phyloP scores from a whole-genome alignment of 2,329 filamentous ascomycete species.

The Fusarium avenaceum region DNA sequence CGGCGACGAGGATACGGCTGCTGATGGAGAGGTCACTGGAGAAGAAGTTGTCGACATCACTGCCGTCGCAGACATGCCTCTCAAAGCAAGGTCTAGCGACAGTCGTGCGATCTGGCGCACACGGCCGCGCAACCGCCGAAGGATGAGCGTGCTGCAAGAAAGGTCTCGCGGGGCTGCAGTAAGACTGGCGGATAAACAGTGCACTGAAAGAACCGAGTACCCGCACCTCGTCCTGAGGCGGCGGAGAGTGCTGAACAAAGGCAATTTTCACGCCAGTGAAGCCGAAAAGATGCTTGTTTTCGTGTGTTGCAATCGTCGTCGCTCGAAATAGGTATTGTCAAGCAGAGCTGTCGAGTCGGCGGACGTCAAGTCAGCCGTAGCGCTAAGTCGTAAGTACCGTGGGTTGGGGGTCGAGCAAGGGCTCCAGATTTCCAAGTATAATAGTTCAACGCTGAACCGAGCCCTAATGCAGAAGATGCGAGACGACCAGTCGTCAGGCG shows the following conservation, averaged over 20 bases:
- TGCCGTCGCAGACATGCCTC: constrained; percentile 59
- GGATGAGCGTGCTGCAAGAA: constrained; percentile 35
- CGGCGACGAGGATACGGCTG: constrained; percentile 59
- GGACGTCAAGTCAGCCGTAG: constrained; percentile 48
- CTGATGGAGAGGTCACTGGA: constrained; percentile 66
- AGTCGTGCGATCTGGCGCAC: constrained; percentile 51
- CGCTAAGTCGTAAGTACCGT: constrained; percentile 40
- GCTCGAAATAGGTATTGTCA: constrained; percentile 26
- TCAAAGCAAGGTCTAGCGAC: constrained; percentile 43
- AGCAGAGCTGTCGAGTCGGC: constrained; percentile 37
- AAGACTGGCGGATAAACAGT: constrained; percentile 37
- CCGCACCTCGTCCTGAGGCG: constrained; percentile 30
- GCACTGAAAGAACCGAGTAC: constrained; percentile 23
- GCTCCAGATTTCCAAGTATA: constrained; percentile 44
- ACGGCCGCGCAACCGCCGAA: constrained; percentile 49
- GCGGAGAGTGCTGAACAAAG: constrained; percentile 12
- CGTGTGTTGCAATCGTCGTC: constrained; percentile 29
- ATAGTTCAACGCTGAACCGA: constrained; percentile 44
- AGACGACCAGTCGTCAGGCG: constrained; percentile 52
- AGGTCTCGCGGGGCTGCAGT: constrained; percentile 41
- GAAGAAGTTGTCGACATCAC: constrained; percentile 71
- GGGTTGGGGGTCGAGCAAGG: constrained; percentile 33
- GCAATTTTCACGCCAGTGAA: constrained; percentile 33
- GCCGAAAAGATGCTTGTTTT: constrained; percentile 19
- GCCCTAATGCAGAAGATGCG: constrained; percentile 50